Evolutionary conservation across 192 early-diverging fungal genomes (phyloP).

Genomic region (Podochytrium sp.): DNA sequence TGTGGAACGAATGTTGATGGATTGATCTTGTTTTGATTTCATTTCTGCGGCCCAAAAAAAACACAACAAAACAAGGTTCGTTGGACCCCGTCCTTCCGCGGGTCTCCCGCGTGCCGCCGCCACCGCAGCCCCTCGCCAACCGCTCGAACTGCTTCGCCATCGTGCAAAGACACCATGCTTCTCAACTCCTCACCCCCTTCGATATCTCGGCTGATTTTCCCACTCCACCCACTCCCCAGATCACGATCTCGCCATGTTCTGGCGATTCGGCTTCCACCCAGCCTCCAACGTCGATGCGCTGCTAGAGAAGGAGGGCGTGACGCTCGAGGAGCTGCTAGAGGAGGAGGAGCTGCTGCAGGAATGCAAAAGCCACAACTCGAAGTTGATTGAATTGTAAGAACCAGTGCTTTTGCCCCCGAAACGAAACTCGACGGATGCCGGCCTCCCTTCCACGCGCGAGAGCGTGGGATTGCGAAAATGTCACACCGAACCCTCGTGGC

Average conservation of each 20-base stretch:
- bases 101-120: too few species aligned
- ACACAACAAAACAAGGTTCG: too few species aligned
- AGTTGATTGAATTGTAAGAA: constrained; percentile 87
- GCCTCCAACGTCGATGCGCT: constrained; percentile 90
- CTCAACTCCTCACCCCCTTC: background rate
- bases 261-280: constrained; percentile 86
- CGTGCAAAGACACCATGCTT: background rate
- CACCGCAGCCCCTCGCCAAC: too few species aligned
- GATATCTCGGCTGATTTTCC: too few species aligned
- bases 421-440: too few species aligned
- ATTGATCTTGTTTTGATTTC: background rate
- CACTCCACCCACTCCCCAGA: too few species aligned
- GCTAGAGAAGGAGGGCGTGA: constrained; percentile 88
- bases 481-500: background rate
- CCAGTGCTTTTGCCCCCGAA: background rate
- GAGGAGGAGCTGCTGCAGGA: constrained; percentile 96
- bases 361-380: constrained; percentile 89
- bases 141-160: too few species aligned
- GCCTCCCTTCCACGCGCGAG: too few species aligned
- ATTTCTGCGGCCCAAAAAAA: background rate
- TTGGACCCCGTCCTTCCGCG: too few species aligned
- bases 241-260: constrained; percentile 7
- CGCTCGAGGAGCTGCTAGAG: constrained; percentile 88
- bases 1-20: constrained; percentile 4
- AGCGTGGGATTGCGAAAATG: too few species aligned